phyloP scores from a whole-genome alignment of 78 protist genomes.

The Dictyostelium discoideum region DNA sequence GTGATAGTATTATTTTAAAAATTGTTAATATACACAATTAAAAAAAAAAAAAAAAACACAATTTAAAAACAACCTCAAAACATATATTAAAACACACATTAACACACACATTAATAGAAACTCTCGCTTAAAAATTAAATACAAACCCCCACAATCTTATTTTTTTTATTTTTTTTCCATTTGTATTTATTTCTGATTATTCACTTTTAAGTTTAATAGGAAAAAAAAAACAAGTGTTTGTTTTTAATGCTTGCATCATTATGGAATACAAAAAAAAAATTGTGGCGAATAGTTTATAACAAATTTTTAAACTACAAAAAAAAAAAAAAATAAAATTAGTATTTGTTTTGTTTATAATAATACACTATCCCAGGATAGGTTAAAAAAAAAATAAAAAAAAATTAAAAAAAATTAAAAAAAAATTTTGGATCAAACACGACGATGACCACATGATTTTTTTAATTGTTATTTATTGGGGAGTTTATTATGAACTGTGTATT shows the following conservation, averaged over 20 bases:
- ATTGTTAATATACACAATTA: background rate
- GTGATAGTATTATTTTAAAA: no score
- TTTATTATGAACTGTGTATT: background rate
- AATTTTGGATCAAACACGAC: background rate
- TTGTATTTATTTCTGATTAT: background rate
- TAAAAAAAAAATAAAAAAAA: no score
- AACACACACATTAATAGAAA: no score
- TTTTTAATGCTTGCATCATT: background rate
- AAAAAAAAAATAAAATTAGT: no score
- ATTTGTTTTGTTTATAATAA: background rate
- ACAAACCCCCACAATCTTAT: no score
- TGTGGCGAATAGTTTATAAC: background rate
- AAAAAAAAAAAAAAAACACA: no score
- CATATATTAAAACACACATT: no score
- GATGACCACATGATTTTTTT: background rate
- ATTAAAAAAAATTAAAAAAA: no score
- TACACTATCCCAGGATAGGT: no score
- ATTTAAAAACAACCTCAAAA: no score
- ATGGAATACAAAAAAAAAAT: background rate
- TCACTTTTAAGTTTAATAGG: background rate
- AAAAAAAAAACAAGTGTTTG: background rate
- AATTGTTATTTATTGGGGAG: background rate
- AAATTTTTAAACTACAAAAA: background rate
- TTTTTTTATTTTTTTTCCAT: no score
- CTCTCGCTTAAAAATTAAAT: no score